Conservation (phyloP, 1,284 basidiomycete species). For the Leccinum pseudoinsigne region DNA sequence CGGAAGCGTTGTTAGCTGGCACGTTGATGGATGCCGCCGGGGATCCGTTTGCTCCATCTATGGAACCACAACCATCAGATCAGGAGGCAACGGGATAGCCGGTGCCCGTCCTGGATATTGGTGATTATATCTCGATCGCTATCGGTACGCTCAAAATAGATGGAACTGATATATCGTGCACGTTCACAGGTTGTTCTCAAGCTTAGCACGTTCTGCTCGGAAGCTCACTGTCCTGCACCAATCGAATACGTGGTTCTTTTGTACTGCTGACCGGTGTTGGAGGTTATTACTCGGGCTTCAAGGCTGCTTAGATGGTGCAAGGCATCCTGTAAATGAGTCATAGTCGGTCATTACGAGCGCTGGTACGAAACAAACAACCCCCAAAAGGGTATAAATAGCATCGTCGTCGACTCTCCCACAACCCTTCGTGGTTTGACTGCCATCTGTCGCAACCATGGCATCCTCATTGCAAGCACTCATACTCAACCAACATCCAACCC, state of each 20-base stretch:
- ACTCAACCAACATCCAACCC: conserved; percentile 24
- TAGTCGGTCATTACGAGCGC: background rate
- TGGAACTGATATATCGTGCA: conserved; percentile 8
- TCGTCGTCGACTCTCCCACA: background rate
- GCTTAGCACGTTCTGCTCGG: background rate
- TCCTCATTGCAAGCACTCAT: conserved; percentile 27
- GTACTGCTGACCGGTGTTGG: background rate
- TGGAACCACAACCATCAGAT: conserved; percentile 22
- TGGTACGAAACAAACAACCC: conserved; percentile 24
- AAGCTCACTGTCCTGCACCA: background rate
- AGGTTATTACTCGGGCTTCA: background rate
- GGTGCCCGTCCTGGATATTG: background rate
- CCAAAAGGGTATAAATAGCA: conserved; percentile 25
- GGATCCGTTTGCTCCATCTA: conserved; percentile 53
- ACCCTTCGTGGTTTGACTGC: conserved; percentile 4
- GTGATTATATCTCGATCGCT: conserved; percentile 11
- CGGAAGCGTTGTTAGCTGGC: conserved; percentile 56
- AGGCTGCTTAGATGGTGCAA: background rate
- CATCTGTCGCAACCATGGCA: conserved; percentile 22
- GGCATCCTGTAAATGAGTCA: background rate
- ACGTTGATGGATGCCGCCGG: conserved; percentile 56
- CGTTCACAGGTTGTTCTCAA: background rate
- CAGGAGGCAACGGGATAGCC: conserved; percentile 16
- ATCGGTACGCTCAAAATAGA: background rate
- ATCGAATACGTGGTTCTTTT: background rate